phyloP scores from a whole-genome alignment of 208 protist species.

The Leishmania major region DNA sequence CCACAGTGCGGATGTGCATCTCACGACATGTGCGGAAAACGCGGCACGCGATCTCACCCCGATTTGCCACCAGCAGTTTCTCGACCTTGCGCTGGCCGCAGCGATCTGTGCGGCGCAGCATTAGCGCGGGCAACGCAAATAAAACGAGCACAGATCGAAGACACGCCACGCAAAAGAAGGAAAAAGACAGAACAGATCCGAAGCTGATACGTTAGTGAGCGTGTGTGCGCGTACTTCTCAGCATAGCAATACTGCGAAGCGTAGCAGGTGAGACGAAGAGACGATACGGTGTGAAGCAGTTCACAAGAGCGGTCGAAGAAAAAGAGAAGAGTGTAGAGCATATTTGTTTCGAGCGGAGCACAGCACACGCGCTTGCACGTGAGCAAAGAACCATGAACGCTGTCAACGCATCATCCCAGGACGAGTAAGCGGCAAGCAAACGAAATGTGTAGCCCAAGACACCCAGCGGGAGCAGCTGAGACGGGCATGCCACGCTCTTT shows the following conservation, averaged over 20 bases:
- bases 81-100: constrained; percentile 51
- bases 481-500: not conserved
- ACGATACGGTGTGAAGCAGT: constrained; percentile 3
- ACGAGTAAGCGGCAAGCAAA: not conserved
- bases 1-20: constrained; percentile 96
- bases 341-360: not conserved
- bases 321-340: not conserved
- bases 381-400: not conserved
- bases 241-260: not conserved
- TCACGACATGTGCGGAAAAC: constrained; percentile 92
- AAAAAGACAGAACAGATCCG: constrained; percentile 5
- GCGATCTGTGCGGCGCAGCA: constrained; percentile 31
- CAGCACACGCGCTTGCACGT: not conserved
- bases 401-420: not conserved
- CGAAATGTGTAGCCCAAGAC: not conserved
- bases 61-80: constrained; percentile 97
- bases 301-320: not conserved
- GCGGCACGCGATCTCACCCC: constrained; percentile 98
- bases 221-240: not conserved
- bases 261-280: not conserved
- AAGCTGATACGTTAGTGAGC: not conserved
- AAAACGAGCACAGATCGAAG: not conserved
- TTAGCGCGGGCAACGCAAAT: not conserved
- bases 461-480: not conserved
- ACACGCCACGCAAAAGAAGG: not conserved